These are phyloP conservation scores for Saksenaea vasiformis DNA, from an alignment of 371 early-diverging fungal genomes.

Conservation along the genomic window DNA sequence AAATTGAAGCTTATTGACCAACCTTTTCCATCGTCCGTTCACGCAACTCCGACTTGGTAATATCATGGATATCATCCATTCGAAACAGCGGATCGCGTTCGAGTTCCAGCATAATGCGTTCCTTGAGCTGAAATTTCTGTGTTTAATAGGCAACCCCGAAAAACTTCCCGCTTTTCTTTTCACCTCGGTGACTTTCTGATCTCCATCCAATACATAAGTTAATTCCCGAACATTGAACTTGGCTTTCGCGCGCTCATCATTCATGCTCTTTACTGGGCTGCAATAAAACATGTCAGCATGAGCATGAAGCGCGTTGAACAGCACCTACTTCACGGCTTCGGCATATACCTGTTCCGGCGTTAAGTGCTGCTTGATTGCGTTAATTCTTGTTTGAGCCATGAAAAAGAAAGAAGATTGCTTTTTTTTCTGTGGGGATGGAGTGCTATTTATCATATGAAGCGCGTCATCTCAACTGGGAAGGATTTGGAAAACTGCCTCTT, in stretches of 20 bases:
- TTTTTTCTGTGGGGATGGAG: not conserved
- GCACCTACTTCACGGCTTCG: slow-evolving; percentile 27
- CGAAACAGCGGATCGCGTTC: slow-evolving; percentile 89
- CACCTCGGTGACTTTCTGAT: slow-evolving; percentile 63
- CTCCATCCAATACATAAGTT: slow-evolving; percentile 85
- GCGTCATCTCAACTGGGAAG: too few relatives aligned
- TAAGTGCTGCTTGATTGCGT: slow-evolving; percentile 29
- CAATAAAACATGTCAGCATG: not conserved
- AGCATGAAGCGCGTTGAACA: not conserved
- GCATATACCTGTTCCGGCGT: slow-evolving; percentile 27
- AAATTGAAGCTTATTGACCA: not conserved
- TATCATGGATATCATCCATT: slow-evolving; percentile 80
- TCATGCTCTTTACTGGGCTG: slow-evolving; percentile 49
- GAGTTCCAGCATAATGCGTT: slow-evolving; percentile 82
- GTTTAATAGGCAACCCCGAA: not conserved
- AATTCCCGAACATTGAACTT: slow-evolving; percentile 77
- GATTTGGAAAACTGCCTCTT: too few relatives aligned
- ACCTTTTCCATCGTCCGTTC: slow-evolving; percentile 89
- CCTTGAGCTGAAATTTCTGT: slow-evolving; percentile 55
- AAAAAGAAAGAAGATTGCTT: not conserved
- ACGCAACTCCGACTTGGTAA: slow-evolving; percentile 76
- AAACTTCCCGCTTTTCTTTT: not conserved
- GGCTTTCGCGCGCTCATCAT: slow-evolving; percentile 78
- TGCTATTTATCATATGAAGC: not conserved
- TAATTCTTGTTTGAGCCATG: slow-evolving; percentile 13